phyloP scores from a whole-genome alignment of 2,329 filamentous ascomycete species.

The Intubia oerlemansii region DNA sequence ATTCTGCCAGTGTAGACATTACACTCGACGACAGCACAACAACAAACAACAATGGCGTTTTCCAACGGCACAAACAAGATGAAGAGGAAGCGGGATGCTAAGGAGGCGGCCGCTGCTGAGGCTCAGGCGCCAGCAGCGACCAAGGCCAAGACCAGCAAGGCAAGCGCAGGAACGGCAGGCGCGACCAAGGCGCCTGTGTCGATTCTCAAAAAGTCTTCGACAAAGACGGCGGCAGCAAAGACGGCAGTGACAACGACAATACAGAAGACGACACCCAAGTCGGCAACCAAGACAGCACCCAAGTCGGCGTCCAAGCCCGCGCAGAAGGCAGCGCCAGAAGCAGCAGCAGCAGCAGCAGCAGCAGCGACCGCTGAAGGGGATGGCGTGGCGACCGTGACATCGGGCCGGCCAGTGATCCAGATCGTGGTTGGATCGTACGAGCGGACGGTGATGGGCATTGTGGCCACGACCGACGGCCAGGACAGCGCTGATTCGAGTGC shows the following conservation, averaged over 20 bases:
- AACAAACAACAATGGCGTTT: no score
- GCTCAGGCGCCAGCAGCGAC: conserved; percentile 1
- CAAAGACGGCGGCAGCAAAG: background rate
- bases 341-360: no score
- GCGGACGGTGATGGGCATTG: conserved; percentile 73
- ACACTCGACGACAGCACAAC: background rate
- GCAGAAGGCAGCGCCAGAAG: background rate
- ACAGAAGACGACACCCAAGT: conserved; percentile 14
- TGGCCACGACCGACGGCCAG: conserved; percentile 36
- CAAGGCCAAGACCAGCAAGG: conserved; percentile 2
- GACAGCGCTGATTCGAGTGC: conserved; percentile 1
- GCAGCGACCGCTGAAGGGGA: no score
- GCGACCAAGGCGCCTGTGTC: conserved; percentile 1
- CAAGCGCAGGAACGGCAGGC: no score
- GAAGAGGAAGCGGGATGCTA: conserved; percentile 7
- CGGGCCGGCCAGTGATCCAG: no score
- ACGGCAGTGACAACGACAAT: background rate
- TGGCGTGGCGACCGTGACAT: no score
- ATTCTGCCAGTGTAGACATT: conserved; percentile 1
- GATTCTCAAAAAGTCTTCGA: conserved; percentile 1
- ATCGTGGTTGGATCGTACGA: conserved; percentile 90
- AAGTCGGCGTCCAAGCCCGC: no score
- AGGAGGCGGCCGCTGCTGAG: conserved; percentile 1
- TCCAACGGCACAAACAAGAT: no score
- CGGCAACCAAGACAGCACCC: no score